Evolutionary conservation across 176 grass and related monocot species (phyloP), one percentile per base, ranked within the genome.

Genomic region (Areca catechu): DNA sequence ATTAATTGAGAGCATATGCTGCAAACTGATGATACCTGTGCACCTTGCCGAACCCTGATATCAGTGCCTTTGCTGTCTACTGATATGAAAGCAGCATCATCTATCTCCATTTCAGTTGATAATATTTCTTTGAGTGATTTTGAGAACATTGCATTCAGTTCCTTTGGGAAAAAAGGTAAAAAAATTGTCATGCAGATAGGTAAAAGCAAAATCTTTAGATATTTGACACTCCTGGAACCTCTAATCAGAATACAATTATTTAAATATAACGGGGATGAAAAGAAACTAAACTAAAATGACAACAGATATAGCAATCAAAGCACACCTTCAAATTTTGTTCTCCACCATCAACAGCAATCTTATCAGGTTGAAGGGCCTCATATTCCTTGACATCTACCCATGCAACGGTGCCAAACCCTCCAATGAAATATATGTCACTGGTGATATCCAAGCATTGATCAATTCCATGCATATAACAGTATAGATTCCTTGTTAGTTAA

Each of bases 391-490:
- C 93, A 72, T 98, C 84, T 24, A 98, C 72, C 93, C 87, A 98
- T 60, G 93, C 93, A 57, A 98, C 93, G 58, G 93, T 98, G 65
- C 93, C 84, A 71, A 98, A 98, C 56, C 93, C 93, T 82, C 93
- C 93, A n/a, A 98, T 92, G 57, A 98, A 98, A 73, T 98, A 92
- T 61, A 98, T 80, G 53, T 92, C 93, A 57, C 87, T 98, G 72
- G 52, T 18, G 19, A 56, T 56, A 43, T 43, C 10, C 10, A 12
- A 43, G 34, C 6, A 43, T 43, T 43, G 34, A 43, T 43, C 34
- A 43, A 43, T 1, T 12, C 34, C 34, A 43, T 14, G 9, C 14
- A 43, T 43, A 43, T 43, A n/a, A n/a, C n/a, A 3, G 34, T 12
- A 43, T 10, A 43, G 12, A 2, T 43, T 14, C 14, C 34, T 43